These are phyloP conservation scores for Globisporangium orthogonon DNA, from an alignment of 352 stramenopile species.

Conservation along the genomic window DNA sequence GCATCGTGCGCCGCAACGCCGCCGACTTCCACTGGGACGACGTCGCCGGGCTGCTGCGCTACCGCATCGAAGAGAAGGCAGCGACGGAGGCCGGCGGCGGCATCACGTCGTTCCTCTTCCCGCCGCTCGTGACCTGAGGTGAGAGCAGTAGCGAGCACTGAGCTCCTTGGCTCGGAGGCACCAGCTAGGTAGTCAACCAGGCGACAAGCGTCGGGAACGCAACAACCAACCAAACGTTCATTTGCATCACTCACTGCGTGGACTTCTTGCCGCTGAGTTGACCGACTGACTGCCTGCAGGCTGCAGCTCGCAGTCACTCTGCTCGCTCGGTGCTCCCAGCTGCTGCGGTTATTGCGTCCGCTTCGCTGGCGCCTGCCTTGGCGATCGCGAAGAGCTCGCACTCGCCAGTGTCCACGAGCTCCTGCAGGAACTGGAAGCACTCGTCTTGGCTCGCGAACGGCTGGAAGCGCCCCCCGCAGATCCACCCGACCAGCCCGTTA, in stretches of 20 bases:
- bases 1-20: conserved; percentile 41
- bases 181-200: no score
- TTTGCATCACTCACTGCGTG: no score
- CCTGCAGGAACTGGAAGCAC: conserved; percentile 53
- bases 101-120: conserved; percentile 22
- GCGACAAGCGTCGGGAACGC: no score
- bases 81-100: conserved; percentile 13
- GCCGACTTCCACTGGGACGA: conserved; percentile 62
- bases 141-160: not conserved
- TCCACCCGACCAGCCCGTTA: no score
- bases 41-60: conserved; percentile 37
- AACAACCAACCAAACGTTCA: no score
- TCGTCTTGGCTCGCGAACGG: conserved; percentile 39
- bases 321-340: no score
- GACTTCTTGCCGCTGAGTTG: no score
- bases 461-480: conserved; percentile 6
- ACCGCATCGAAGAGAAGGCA: conserved; percentile 27
- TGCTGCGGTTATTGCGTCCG: not conserved
- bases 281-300: not conserved
- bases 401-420: conserved; percentile 60
- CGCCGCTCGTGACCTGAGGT: conserved; percentile 13
- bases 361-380: not conserved
- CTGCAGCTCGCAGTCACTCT: not conserved
- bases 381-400: conserved; percentile 50
- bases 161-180: no score